Percentiles rank a stretch among this genome's conserved stretches.
Evolutionary conservation across 1,284 basidiomycete species (phyloP).

Genomic region (Heliocybe sulcata): DNA sequence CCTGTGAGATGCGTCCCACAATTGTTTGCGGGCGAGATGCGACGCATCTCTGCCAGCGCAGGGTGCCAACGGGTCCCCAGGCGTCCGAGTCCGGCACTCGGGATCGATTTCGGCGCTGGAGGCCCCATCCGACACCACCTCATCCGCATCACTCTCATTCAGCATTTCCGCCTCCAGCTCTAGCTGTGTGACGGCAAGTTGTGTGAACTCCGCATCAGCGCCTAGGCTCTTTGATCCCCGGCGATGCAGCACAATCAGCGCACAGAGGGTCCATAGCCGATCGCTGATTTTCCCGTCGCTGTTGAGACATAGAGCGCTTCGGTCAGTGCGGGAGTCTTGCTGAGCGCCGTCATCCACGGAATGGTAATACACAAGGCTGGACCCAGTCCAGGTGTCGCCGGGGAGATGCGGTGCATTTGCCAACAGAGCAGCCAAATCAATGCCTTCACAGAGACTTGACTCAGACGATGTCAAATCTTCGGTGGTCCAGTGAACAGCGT

Average conservation of each 20-base stretch:
- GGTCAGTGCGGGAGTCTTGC: not conserved
- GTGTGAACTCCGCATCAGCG: slow-evolving; percentile 1
- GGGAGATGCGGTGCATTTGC: not conserved
- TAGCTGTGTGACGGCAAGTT: slow-evolving; percentile 5
- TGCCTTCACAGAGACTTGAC: not conserved
- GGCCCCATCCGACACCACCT: not conserved
- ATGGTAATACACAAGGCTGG: slow-evolving; percentile 8
- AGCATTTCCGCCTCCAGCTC: slow-evolving; percentile 1
- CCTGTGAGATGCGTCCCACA: too few species aligned
- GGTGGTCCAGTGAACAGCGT: slow-evolving; percentile 40
- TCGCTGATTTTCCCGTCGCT: slow-evolving; percentile 24
- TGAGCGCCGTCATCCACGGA: not conserved
- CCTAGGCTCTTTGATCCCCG: slow-evolving; percentile 2
- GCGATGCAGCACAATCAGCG: slow-evolving; percentile 11
- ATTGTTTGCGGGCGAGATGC: too few species aligned
- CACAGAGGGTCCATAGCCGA: slow-evolving; percentile 22
- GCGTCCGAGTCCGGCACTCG: not conserved
- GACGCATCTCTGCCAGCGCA: too few species aligned
- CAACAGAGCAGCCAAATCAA: not conserved
- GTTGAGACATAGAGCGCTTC: slow-evolving; percentile 16
- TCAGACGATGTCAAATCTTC: slow-evolving; percentile 23
- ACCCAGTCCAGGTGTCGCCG: slow-evolving; percentile 8
- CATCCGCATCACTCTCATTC: not conserved
- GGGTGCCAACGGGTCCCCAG: not conserved
- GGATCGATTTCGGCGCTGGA: not conserved